A percentile compares a stretch with the other conserved stretches of the same genome.
Conservation (phyloP, 768 basidiomycete genomes). For the Omphalotus guepiniiformis region DNA sequence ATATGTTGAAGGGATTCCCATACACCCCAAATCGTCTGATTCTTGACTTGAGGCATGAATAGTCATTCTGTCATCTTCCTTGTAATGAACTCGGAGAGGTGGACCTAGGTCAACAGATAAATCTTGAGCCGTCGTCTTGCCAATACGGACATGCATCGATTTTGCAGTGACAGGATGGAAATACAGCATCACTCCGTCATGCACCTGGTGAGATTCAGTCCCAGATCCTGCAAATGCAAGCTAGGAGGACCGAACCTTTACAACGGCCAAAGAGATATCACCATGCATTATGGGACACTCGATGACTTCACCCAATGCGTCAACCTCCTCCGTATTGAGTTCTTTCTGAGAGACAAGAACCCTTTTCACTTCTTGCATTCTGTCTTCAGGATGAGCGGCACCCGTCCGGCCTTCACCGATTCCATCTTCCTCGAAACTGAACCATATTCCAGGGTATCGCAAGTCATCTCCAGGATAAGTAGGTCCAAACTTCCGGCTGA, state of each 20-base stretch:
- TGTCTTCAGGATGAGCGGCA: constrained; percentile 47
- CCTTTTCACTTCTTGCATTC: constrained; percentile 72
- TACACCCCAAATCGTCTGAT: constrained; percentile 51
- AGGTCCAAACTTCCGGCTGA: constrained; percentile 75
- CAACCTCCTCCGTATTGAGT: constrained; percentile 46
- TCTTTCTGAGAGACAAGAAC: constrained; percentile 71
- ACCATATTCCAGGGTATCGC: constrained; percentile 80
- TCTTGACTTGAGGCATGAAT: constrained; percentile 59
- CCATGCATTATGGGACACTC: constrained; percentile 68
- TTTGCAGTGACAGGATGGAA: constrained; percentile 54
- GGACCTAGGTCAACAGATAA: constrained; percentile 74
- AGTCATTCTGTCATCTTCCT: constrained; percentile 85
- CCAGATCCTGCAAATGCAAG: not conserved
- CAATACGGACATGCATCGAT: constrained; percentile 58
- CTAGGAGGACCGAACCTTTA: constrained; percentile 50
- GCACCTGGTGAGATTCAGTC: constrained; percentile 43
- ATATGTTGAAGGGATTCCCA: constrained; percentile 12
- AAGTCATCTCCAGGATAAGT: constrained; percentile 76
- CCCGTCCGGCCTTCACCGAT: constrained; percentile 52
- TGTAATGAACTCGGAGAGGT: constrained; percentile 74
- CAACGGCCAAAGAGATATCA: constrained; percentile 62
- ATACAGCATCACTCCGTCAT: constrained; percentile 66
- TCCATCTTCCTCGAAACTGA: constrained; percentile 76
- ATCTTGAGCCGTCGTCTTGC: constrained; percentile 81
- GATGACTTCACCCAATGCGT: constrained; percentile 69